phyloP scores from a whole-genome alignment of 1,284 basidiomycete species.

The Mycena sp. region DNA sequence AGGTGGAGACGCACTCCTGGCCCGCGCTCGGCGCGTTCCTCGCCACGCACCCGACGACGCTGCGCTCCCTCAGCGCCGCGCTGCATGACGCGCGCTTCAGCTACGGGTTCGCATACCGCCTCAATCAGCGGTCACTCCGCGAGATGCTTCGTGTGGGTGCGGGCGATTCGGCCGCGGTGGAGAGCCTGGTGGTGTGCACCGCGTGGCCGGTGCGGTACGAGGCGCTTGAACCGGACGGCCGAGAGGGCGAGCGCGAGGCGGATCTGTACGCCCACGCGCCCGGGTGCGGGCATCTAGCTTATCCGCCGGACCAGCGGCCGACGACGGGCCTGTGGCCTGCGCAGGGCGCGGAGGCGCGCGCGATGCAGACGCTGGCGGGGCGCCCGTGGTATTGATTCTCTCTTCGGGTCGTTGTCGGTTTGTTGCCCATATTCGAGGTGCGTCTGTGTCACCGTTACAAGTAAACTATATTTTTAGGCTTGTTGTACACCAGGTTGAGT shows the following conservation, averaged over 20 bases:
- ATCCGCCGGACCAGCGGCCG: conserved; percentile 13
- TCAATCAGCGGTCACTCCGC: background rate
- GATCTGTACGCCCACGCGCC: conserved; percentile 13
- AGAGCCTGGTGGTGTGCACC: conserved; percentile 1
- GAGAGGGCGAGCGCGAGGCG: background rate
- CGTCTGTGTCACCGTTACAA: too few relatives aligned
- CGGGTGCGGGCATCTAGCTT: conserved; percentile 16
- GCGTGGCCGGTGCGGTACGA: background rate
- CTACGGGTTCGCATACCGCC: background rate
- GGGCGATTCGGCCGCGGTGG: background rate
- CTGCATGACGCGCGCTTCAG: background rate
- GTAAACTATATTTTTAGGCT: too few relatives aligned
- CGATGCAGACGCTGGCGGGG: background rate
- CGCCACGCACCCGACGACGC: background rate
- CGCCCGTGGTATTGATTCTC: conserved; percentile 7
- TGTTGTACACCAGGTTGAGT: too few relatives aligned
- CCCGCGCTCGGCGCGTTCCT: conserved; percentile 5
- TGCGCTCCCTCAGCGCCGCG: conserved; percentile 7
- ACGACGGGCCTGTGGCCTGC: conserved; percentile 18
- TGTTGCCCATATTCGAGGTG: too few relatives aligned
- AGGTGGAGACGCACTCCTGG: background rate
- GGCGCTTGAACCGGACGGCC: background rate
- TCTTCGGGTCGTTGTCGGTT: background rate
- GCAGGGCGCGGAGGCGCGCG: background rate
- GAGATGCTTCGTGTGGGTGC: background rate